Evolutionary conservation across 1,284 basidiomycete genomes (phyloP).

Genomic region (Ganoderma lingzhi): DNA sequence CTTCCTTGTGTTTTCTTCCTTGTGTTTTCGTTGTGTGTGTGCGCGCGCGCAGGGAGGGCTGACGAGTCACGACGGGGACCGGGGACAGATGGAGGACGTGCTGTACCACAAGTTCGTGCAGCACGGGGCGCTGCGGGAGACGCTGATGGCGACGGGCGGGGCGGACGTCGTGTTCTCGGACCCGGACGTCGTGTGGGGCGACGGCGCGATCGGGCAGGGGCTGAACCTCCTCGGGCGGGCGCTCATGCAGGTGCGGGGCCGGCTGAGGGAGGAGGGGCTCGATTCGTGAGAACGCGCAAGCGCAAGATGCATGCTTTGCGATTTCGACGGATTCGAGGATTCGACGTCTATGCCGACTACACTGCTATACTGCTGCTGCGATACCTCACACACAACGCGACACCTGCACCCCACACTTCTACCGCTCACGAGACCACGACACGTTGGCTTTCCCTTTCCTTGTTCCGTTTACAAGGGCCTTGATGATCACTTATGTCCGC

Average conservation of each 20-base stretch:
- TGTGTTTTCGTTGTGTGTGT: constrained; percentile 3
- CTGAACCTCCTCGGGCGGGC: constrained; percentile 66
- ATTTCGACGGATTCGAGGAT: too few relatives aligned
- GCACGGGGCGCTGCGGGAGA: constrained; percentile 54
- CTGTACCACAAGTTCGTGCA: constrained; percentile 69
- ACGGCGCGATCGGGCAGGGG: constrained; percentile 55
- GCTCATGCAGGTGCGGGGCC: constrained; percentile 59
- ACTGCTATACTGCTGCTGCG: constrained; percentile 1
- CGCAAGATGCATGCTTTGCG: too few relatives aligned
- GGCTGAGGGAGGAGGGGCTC: constrained; percentile 46
- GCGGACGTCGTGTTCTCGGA: constrained; percentile 59
- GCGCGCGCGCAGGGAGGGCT: constrained; percentile 1
- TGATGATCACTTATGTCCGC: neutral
- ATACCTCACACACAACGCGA: constrained; percentile 11
- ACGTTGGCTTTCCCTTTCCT: neutral
- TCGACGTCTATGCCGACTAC: too few relatives aligned
- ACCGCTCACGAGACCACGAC: too few relatives aligned
- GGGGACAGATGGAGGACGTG: constrained; percentile 65
- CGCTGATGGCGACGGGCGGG: constrained; percentile 58
- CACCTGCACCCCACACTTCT: neutral
- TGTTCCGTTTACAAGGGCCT: neutral
- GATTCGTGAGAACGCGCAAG: constrained; percentile 7
- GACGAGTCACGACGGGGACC: neutral
- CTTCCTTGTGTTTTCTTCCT: neutral
- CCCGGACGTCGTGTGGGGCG: constrained; percentile 65